Percentiles rank a stretch among this genome's conserved stretches.
These are phyloP conservation scores for Boeremia lycopersici DNA, from an alignment of 2,329 filamentous ascomycete species.

Conservation along the genomic window DNA sequence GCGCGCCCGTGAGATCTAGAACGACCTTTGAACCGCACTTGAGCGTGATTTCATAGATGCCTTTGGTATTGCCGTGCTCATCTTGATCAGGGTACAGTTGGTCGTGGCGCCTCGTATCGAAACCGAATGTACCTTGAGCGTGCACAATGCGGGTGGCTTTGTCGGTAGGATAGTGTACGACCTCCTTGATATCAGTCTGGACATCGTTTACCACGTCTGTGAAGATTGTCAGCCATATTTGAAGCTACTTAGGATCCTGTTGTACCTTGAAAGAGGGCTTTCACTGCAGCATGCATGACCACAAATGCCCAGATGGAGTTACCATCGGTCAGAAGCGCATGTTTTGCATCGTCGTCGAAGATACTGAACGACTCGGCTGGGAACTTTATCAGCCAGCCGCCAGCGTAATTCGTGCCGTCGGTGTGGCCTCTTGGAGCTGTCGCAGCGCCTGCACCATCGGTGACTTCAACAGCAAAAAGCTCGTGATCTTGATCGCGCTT, in stretches of 20 bases:
- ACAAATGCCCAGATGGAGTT: constrained; percentile 23
- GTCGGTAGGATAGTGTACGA: constrained; percentile 14
- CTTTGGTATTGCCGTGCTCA: constrained; percentile 11
- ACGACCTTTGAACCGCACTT: constrained; percentile 18
- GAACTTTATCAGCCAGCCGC: constrained; percentile 22
- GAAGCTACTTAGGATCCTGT: too few relatives aligned
- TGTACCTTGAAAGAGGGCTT: constrained; percentile 20
- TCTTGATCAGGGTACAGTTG: constrained; percentile 16
- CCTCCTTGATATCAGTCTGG: constrained; percentile 21
- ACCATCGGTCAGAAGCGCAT: constrained; percentile 16
- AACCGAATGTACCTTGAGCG: constrained; percentile 7
- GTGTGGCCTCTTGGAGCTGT: constrained; percentile 11
- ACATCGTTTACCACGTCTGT: constrained; percentile 21
- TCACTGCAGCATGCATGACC: constrained; percentile 19
- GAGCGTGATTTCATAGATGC: constrained; percentile 23
- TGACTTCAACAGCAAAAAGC: constrained; percentile 15
- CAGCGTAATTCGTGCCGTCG: constrained; percentile 11
- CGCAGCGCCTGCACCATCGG: constrained; percentile 12
- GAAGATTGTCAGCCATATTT: background rate
- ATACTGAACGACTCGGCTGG: constrained; percentile 4
- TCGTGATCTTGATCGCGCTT: constrained; percentile 6
- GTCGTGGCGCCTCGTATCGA: constrained; percentile 12
- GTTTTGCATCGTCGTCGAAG: constrained; percentile 12
- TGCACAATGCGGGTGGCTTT: constrained; percentile 7
- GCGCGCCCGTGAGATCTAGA: constrained; percentile 21